Conservation (phyloP, 192 early-diverging fungal genomes). For the Coemansia sp. region DNA sequence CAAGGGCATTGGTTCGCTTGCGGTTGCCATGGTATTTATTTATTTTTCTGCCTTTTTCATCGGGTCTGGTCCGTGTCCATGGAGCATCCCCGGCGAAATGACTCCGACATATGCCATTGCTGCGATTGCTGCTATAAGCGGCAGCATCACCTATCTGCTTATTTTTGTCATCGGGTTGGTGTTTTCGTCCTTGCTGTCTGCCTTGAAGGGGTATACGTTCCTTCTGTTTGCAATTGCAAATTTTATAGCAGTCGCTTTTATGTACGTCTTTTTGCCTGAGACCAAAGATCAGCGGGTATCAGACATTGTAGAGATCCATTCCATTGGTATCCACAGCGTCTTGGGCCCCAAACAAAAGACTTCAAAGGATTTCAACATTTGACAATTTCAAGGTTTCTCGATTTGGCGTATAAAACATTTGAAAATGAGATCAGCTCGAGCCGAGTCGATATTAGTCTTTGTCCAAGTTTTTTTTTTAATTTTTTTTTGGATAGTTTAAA, state of each 20-base stretch:
- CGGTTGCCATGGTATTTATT: slow-evolving; percentile 64
- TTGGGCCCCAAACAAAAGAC: slow-evolving; percentile 17
- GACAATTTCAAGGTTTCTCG: background rate
- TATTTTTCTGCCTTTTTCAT: slow-evolving; percentile 69
- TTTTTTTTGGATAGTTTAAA: no score
- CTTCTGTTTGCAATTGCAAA: slow-evolving; percentile 66
- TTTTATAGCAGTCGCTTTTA: slow-evolving; percentile 58
- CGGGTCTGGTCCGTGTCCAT: slow-evolving; percentile 77
- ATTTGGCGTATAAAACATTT: background rate
- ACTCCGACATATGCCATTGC: slow-evolving; percentile 72
- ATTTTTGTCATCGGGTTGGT: slow-evolving; percentile 59
- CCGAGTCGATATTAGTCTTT: no score
- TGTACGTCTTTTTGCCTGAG: slow-evolving; percentile 70
- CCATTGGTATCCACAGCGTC: slow-evolving; percentile 43
- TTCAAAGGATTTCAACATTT: background rate
- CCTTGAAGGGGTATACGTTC: slow-evolving; percentile 52
- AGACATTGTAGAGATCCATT: slow-evolving; percentile 54
- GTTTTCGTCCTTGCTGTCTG: slow-evolving; percentile 50
- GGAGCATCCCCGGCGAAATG: slow-evolving; percentile 72
- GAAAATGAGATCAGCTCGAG: no score
- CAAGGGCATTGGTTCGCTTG: slow-evolving; percentile 42
- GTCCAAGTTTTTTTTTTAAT: no score
- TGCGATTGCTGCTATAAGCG: slow-evolving; percentile 62
- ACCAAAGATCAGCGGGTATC: slow-evolving; percentile 69
- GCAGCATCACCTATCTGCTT: slow-evolving; percentile 64